Evolutionary conservation across 1,139 yeast species (phyloP).

Genomic region (Williopsis jadinii): DNA sequence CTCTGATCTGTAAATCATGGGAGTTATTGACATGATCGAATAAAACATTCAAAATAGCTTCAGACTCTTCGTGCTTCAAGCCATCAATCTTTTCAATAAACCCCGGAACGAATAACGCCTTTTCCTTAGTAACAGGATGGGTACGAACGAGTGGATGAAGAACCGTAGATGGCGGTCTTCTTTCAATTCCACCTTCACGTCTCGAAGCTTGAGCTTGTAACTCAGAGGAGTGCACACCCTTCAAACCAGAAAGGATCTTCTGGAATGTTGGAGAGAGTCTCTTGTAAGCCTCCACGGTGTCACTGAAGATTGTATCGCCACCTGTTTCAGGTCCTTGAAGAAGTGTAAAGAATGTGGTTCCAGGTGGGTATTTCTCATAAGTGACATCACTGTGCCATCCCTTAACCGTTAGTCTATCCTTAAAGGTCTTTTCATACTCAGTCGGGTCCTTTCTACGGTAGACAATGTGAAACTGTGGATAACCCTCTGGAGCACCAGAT

Average conservation of each 20-base stretch:
- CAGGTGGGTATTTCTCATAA: conserved; percentile 67
- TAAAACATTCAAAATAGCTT: conserved; percentile 50
- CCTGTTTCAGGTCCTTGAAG: conserved; percentile 56
- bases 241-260: conserved; percentile 44
- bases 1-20: conserved; percentile 47
- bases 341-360: conserved; percentile 52
- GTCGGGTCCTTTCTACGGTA: conserved; percentile 40
- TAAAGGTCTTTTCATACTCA: conserved; percentile 25
- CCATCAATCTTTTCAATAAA: conserved; percentile 53
- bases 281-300: conserved; percentile 56
- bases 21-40: conserved; percentile 41
- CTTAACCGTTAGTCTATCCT: conserved; percentile 24
- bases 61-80: too few species aligned
- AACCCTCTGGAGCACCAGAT: conserved; percentile 56
- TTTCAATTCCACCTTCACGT: conserved; percentile 48
- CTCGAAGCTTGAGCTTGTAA: conserved; percentile 55
- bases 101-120: conserved; percentile 45
- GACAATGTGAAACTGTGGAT: conserved; percentile 55
- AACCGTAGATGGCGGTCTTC: conserved; percentile 47
- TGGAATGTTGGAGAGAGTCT: conserved; percentile 56
- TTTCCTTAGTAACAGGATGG: conserved; percentile 59
- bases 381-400: conserved; percentile 44
- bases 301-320: conserved; percentile 65
- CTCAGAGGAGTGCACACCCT: conserved; percentile 55
- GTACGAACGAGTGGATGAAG: conserved; percentile 68